A percentile compares a stretch with the other conserved stretches of the same genome.
Conservation (phyloP, 345 rosid genomes). For the Turnera subulata region DNA sequence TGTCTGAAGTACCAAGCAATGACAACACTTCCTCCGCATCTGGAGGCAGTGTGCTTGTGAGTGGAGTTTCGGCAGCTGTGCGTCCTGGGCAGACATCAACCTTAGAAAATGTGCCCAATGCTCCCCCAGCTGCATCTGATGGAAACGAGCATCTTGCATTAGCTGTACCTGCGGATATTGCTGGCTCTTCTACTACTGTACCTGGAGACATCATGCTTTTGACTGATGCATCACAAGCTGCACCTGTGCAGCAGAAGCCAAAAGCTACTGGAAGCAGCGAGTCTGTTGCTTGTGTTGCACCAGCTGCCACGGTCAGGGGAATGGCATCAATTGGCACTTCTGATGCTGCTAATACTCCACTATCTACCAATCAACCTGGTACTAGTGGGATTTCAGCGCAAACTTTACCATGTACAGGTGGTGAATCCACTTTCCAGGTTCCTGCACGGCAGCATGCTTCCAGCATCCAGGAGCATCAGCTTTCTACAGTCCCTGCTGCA, state of each 20-base stretch:
- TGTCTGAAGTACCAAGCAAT: slow-evolving; percentile 15
- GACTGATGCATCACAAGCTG: slow-evolving; percentile 12
- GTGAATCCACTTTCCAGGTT: slow-evolving; percentile 7
- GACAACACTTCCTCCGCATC: slow-evolving; percentile 14
- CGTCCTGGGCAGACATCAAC: slow-evolving; percentile 11
- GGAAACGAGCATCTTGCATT: slow-evolving; percentile 12
- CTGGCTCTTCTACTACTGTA: slow-evolving; percentile 16
- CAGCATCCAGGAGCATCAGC: slow-evolving; percentile 20
- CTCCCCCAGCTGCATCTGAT: slow-evolving; percentile 19
- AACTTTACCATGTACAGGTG: slow-evolving; percentile 8
- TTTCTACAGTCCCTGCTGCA: slow-evolving; percentile 17
- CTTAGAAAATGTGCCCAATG: slow-evolving; percentile 7
- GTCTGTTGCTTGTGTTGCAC: slow-evolving; percentile 2
- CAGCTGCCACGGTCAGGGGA: slow-evolving; percentile 1
- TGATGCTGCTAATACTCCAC: slow-evolving; percentile 3
- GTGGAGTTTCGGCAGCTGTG: slow-evolving; percentile 9
- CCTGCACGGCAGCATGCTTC: slow-evolving; percentile 15
- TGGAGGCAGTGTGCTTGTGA: slow-evolving; percentile 10
- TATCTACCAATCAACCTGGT: slow-evolving; percentile 24
- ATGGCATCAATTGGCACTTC: slow-evolving; percentile 8
- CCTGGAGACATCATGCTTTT: slow-evolving; percentile 16
- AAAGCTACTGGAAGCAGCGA: slow-evolving; percentile 5
- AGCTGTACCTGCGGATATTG: slow-evolving; percentile 13
- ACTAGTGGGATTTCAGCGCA: slow-evolving; percentile 20
- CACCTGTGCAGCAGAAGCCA: slow-evolving; percentile 17